Percentiles rank a stretch among this genome's conserved stretches.
These are phyloP conservation scores for Phialemoniopsis sp. DNA, from an alignment of 2,329 filamentous ascomycete species.

Conservation along the genomic window DNA sequence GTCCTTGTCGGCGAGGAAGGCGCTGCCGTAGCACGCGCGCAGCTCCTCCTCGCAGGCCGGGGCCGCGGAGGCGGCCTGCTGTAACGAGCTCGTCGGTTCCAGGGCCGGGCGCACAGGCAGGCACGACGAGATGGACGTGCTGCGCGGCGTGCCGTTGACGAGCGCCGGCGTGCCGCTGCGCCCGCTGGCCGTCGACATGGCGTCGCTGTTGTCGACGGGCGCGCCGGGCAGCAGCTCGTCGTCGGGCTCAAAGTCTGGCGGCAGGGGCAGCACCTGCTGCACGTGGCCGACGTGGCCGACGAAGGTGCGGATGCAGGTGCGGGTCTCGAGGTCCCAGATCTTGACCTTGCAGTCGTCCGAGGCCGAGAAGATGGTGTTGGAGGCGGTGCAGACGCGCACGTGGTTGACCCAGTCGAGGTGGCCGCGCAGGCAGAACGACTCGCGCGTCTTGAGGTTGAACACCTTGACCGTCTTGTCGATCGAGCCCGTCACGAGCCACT, in stretches of 20 bases:
- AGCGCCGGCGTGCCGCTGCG: constrained; percentile 25
- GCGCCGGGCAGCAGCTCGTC: constrained; percentile 47
- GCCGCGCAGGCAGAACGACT: constrained; percentile 74
- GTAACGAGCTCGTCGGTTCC: constrained; percentile 11
- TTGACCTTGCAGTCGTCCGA: constrained; percentile 91
- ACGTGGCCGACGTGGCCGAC: constrained; percentile 93
- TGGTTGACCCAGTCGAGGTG: constrained; percentile 96
- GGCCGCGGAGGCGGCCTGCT: not conserved
- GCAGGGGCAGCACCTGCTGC: constrained; percentile 83
- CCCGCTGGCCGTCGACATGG: constrained; percentile 42
- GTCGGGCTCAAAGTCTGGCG: constrained; percentile 85
- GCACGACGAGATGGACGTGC: constrained; percentile 2
- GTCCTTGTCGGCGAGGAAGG: constrained; percentile 55
- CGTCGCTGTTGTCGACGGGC: constrained; percentile 47
- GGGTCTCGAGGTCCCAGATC: constrained; percentile 67
- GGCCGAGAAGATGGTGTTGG: constrained; percentile 84
- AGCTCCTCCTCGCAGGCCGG: constrained; percentile 25
- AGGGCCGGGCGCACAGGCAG: constrained; percentile 9
- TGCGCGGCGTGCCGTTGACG: constrained; percentile 9
- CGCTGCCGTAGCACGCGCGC: constrained; percentile 52
- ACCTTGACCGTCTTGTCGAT: constrained; percentile 88
- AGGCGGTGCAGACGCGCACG: constrained; percentile 69
- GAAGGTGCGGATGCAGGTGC: constrained; percentile 71
- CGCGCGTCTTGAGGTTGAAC: constrained; percentile 85
- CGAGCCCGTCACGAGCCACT: constrained; percentile 74